Base-by-base conservation (phyloP, 768 basidiomycete genomes). In the Collybia nuda region DNA sequence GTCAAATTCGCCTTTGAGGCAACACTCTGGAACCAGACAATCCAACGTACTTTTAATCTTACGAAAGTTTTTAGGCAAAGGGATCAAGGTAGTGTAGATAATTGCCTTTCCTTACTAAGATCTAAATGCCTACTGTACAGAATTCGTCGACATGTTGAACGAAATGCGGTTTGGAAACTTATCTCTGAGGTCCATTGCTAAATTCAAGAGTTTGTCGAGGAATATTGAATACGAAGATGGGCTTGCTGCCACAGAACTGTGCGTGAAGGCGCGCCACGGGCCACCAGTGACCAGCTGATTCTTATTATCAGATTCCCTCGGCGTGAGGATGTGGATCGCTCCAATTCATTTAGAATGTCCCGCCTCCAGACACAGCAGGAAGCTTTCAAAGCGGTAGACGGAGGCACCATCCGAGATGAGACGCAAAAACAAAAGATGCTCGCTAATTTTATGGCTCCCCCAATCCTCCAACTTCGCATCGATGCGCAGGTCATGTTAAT, bases 1-100 rank as follows among this genome's bases (percentile, higher is more conserved):
- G 81, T 90, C 38, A 92, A 86, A 61, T 98, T 98, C 60, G 93
- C 92, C 1, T 99, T 99, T 62, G 94, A 99, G 61, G 94, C 93
- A 0, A 69, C 79, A 15, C 66, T 70, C 47, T 98, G 97, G 97
- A 70, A 68, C 29, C 68, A 85, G 56, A 73, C 85, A 2, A 81
- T 99, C 56, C 72, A 86, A 52, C 77, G 86, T 54, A 93, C 88
- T 0, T 94, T 93, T 63, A 98, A 98, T 63, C 78, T 99, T 26
- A 95, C 90, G 0, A 90, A 94, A 63, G 96, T 98, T 26, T 98
- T 98, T 76, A 76, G 96, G 49, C 96, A 99, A 67, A 86, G 84
- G 44, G 95, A 97, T 66, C 86, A 89, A 67, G 84, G 94, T 93
- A 54, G 3, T 32, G 9, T 14, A 11, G 32, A 32, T 17, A 54